phyloP scores from a whole-genome alignment of 192 early-diverging fungal species.

The Coemansia sp. region DNA sequence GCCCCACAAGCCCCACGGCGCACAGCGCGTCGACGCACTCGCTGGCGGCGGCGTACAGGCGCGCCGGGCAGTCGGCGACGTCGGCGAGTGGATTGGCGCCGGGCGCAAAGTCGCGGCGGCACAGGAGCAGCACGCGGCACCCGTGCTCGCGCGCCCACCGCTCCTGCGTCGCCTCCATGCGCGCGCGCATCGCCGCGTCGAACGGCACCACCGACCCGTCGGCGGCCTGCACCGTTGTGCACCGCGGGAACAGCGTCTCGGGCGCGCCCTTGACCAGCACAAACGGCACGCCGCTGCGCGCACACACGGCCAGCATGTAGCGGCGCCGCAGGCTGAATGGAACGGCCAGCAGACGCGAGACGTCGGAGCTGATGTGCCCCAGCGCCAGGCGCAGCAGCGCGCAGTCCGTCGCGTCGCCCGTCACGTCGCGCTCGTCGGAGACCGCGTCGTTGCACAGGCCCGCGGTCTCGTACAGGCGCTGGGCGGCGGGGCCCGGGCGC shows the following conservation, averaged over 20 bases:
- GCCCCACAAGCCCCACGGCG: slow-evolving; percentile 69
- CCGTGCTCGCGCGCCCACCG: slow-evolving; percentile 52
- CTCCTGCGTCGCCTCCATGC: slow-evolving; percentile 45
- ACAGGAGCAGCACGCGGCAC: slow-evolving; percentile 56
- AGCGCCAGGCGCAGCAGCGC: slow-evolving; percentile 71
- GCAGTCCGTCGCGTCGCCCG: slow-evolving; percentile 84
- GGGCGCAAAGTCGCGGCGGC: slow-evolving; percentile 29
- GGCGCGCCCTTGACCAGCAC: slow-evolving; percentile 78
- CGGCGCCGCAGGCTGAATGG: slow-evolving; percentile 76
- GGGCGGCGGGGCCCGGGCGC: slow-evolving; percentile 6
- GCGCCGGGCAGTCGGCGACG: slow-evolving; percentile 25
- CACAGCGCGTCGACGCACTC: slow-evolving; percentile 53
- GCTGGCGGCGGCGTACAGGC: slow-evolving; percentile 13
- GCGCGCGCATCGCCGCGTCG: slow-evolving; percentile 17
- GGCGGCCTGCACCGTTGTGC: slow-evolving; percentile 37
- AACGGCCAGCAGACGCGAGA: slow-evolving; percentile 49
- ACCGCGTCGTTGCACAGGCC: slow-evolving; percentile 64
- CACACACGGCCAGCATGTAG: slow-evolving; percentile 58
- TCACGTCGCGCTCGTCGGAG: slow-evolving; percentile 63
- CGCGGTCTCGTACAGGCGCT: slow-evolving; percentile 41
- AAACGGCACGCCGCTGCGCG: slow-evolving; percentile 17
- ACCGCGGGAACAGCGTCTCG: slow-evolving; percentile 60
- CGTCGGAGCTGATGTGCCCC: slow-evolving; percentile 11
- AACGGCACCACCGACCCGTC: slow-evolving; percentile 45
- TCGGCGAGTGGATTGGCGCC: slow-evolving; percentile 44